Percentiles rank a stretch among this genome's conserved stretches.
Evolutionary conservation across 2,329 filamentous ascomycete genomes (phyloP).

Genomic region (Fusarium setosum): DNA sequence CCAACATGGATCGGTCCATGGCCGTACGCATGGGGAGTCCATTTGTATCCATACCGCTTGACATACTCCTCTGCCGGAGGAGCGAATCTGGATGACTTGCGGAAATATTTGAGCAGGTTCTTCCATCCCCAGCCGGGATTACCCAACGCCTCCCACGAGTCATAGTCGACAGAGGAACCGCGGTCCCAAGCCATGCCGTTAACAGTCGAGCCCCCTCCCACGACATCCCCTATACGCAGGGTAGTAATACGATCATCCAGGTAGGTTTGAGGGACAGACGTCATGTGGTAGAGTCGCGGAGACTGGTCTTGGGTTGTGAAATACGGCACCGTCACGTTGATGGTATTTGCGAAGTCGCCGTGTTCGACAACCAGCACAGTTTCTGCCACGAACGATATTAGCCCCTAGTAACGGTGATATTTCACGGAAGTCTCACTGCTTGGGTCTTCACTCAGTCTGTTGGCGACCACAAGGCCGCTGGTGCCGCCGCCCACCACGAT

Average conservation of each 20-base stretch:
- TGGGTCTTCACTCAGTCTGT: conserved; percentile 43
- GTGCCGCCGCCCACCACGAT: conserved; percentile 48
- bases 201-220: conserved; percentile 46
- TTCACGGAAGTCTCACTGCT: conserved; percentile 21
- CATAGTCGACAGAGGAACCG: conserved; percentile 42
- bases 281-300: conserved; percentile 26
- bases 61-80: conserved; percentile 32
- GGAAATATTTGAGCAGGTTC: conserved; percentile 31
- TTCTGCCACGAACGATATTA: conserved; percentile 6
- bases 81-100: conserved; percentile 34
- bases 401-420: no score
- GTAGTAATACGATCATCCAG: conserved; percentile 33
- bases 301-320: conserved; percentile 31
- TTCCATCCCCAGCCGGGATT: conserved; percentile 53
- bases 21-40: conserved; percentile 35
- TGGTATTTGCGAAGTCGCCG: conserved; percentile 41
- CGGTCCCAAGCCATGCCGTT: conserved; percentile 47
- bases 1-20: conserved; percentile 39
- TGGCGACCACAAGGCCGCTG: conserved; percentile 46
- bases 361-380: conserved; percentile 44
- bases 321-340: conserved; percentile 38
- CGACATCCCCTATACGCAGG: conserved; percentile 39
- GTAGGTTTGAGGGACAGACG: conserved; percentile 40
- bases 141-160: conserved; percentile 51
- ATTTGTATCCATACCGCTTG: conserved; percentile 34